Base-by-base conservation (phyloP, 306 rosid genomes). In the Fagus sylvatica region DNA sequence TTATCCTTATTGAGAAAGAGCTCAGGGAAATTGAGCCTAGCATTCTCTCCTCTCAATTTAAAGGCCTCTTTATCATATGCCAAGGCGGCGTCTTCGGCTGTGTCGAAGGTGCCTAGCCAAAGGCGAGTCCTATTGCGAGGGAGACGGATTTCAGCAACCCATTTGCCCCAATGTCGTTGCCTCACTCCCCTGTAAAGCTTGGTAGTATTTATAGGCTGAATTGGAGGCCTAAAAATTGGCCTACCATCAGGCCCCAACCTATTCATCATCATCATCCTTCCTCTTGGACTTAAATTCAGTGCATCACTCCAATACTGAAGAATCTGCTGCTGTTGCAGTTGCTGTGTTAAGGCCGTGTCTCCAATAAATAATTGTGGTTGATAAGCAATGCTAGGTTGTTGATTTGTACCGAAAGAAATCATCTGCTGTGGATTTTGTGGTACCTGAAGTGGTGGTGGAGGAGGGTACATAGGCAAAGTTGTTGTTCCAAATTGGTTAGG, bases 111-210 rank as follows among this genome's bases (percentile, higher is more conserved):
- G 74, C 98, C 98, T 0, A 95, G 90, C 98, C 98, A 95, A 32
- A 95, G 93, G 39, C 98, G 93, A 33, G 97, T 87, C 75, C 98
- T 82, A 74, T 95, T 87, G 30, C 93, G 87, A 78, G 98, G 98
- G 3, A 95, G 89, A 72, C 98, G 97, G 71, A 95, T 95, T 71
- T 95, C 98, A 1, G 98, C 98, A 0, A 95, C 98, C 98, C 98
- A 95, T 88, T 95, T 95, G 0, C 98, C 98, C 98, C 98, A 95
- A 81, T 95, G 98, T 56, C 98, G 89, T 72, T 95, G 98, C 73
- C 98, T 88, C 70, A 95, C 98, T 74, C 98, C 98, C 62, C 98
- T 85, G 76, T 95, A 95, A 17, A 95, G 97, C 79, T 89, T 95
- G 0, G 93, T 95, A 0, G 98, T 82, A 62, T 87, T 89, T 28